Evolutionary conservation across 78 protist genomes (phyloP).

Genomic region (Protostelium mycophagum): DNA sequence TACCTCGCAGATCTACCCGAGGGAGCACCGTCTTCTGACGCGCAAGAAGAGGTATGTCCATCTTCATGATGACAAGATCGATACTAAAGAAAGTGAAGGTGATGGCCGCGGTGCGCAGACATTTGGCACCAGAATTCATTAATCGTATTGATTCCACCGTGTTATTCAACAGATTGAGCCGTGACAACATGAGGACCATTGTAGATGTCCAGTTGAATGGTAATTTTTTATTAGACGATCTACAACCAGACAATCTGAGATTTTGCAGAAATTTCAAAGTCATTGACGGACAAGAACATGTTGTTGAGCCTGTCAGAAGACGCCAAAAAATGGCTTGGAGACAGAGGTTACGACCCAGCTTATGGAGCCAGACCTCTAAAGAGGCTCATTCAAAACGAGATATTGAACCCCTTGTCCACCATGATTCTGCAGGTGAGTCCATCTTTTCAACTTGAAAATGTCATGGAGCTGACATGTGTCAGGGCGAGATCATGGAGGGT

Average conservation of each 20-base stretch:
- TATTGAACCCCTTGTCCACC: conserved; percentile 76
- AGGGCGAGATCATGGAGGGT: too few species aligned
- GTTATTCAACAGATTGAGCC: conserved; percentile 71
- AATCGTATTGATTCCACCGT: conserved; percentile 95
- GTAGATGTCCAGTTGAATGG: conserved; percentile 42
- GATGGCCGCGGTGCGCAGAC: conserved; percentile 56
- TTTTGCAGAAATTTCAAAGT: conserved; percentile 26
- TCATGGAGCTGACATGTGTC: too few species aligned
- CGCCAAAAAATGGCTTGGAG: conserved; percentile 57
- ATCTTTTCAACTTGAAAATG: too few species aligned
- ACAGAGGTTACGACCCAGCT: conserved; percentile 75
- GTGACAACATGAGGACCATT: conserved; percentile 49
- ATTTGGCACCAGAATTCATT: conserved; percentile 95
- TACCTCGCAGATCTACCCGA: conserved; percentile 42
- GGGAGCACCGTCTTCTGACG: conserved; percentile 13
- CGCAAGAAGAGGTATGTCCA: conserved; percentile 14
- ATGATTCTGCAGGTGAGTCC: conserved; percentile 32
- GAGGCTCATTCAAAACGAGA: conserved; percentile 80
- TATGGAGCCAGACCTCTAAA: conserved; percentile 96
- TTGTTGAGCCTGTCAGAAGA: conserved; percentile 20
- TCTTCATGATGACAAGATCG: background rate
- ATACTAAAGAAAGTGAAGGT: conserved; percentile 22
- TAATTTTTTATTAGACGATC: conserved; percentile 5
- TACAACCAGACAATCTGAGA: conserved; percentile 14
- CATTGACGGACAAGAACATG: conserved; percentile 71